Conservation (phyloP, 306 rosid genomes). For the Alnus glutinosa region DNA sequence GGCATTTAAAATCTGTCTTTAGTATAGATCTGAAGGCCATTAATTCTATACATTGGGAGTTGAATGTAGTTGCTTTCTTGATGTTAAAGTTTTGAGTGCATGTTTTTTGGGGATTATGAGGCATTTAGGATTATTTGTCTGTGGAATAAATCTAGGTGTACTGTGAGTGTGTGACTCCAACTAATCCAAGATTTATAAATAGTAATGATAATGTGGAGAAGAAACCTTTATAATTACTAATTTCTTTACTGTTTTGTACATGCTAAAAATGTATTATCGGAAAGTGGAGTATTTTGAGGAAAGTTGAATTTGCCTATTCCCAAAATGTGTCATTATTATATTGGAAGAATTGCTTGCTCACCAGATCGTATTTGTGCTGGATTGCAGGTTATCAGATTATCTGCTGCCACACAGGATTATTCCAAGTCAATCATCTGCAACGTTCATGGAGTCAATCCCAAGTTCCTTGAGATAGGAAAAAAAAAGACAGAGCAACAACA, state of each 20-base stretch:
- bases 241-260: conserved; percentile 5
- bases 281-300: conserved; percentile 2
- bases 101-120: background rate
- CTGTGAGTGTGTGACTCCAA: background rate
- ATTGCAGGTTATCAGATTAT: conserved; percentile 87
- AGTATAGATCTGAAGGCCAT: background rate
- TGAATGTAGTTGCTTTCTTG: background rate
- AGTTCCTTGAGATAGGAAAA: conserved; percentile 78
- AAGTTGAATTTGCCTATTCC: background rate
- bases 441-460: conserved; percentile 98
- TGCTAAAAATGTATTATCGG: background rate
- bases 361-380: conserved; percentile 29
- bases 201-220: background rate
- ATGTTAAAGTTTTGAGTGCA: background rate
- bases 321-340: conserved; percentile 11
- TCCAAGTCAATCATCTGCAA: conserved; percentile 72
- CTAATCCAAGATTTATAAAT: background rate
- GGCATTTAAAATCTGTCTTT: background rate
- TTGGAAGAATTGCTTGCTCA: conserved; percentile 19
- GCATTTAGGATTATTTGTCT: background rate
- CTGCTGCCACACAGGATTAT: conserved; percentile 96
- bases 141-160: background rate
- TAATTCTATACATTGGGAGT: background rate
- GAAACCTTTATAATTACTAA: background rate
- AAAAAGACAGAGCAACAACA: conserved; percentile 67